phyloP scores from a whole-genome alignment of 345 rosid species.

The Pistacia atlantica region DNA sequence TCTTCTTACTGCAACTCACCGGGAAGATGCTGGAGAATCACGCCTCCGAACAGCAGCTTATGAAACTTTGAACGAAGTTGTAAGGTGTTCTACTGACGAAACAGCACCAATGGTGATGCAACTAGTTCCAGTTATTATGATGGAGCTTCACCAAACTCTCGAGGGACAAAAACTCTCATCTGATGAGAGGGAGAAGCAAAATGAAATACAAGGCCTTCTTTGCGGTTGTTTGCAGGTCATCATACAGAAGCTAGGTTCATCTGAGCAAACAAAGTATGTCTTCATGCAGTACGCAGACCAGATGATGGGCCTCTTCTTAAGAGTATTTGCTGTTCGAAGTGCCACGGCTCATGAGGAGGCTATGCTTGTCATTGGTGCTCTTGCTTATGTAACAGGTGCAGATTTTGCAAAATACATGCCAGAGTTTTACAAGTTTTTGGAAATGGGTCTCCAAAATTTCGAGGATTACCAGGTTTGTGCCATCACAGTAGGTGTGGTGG shows the following conservation, averaged over 20 bases:
- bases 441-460: slow-evolving; percentile 50
- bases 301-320: slow-evolving; percentile 45
- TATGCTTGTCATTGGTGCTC: slow-evolving; percentile 46
- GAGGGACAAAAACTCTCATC: slow-evolving; percentile 35
- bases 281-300: slow-evolving; percentile 48
- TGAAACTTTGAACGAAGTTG: slow-evolving; percentile 72
- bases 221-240: slow-evolving; percentile 51
- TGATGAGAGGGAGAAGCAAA: slow-evolving; percentile 41
- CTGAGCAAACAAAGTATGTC: slow-evolving; percentile 34
- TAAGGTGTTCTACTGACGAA: slow-evolving; percentile 59
- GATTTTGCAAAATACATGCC: slow-evolving; percentile 51
- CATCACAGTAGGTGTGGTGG: slow-evolving; percentile 48
- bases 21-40: slow-evolving; percentile 72
- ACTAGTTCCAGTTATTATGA: slow-evolving; percentile 37
- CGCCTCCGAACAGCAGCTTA: slow-evolving; percentile 77
- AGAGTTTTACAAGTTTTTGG: slow-evolving; percentile 43
- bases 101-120: slow-evolving; percentile 41
- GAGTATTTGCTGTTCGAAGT: slow-evolving; percentile 42
- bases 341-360: slow-evolving; percentile 54
- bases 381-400: slow-evolving; percentile 43
- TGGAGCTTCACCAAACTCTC: slow-evolving; percentile 42
- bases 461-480: slow-evolving; percentile 58
- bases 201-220: slow-evolving; percentile 47
- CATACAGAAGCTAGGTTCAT: slow-evolving; percentile 43
- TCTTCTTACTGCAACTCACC: slow-evolving; percentile 40